Conservation (phyloP, 805 yeast species). For the Barnettozyma wickerhamii region DNA sequence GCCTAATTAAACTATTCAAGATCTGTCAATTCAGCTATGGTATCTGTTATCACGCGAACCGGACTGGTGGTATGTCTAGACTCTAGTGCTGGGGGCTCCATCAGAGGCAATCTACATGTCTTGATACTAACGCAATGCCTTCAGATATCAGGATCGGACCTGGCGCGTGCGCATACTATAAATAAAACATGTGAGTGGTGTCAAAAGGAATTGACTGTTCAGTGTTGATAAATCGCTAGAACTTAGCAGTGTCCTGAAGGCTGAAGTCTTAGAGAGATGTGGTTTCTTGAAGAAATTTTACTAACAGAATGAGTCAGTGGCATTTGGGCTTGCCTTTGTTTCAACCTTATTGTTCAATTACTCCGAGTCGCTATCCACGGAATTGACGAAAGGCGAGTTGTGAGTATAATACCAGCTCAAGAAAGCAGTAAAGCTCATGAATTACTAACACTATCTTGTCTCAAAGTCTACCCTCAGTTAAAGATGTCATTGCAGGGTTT, state of each 20-base stretch:
- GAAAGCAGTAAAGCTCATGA: too few species aligned
- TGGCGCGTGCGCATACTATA: conserved; percentile 4
- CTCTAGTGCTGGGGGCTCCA: too few species aligned
- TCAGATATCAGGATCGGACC: conserved; percentile 7
- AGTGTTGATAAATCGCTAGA: too few species aligned
- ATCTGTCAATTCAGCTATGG: too few species aligned
- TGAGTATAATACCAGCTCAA: too few species aligned
- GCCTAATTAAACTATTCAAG: too few species aligned
- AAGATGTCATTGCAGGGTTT: conserved; percentile 11
- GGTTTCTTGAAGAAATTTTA: neutral
- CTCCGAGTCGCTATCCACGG: conserved; percentile 9
- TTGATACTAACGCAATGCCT: neutral
- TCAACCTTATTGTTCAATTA: conserved; percentile 12
- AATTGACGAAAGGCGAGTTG: conserved; percentile 16
- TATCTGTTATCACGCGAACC: conserved; percentile 2
- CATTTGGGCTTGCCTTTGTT: conserved; percentile 9
- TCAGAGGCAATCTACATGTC: too few species aligned
- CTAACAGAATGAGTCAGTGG: conserved; percentile 3
- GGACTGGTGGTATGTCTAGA: conserved; percentile 2
- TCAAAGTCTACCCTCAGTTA: conserved; percentile 15
- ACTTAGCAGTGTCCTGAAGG: too few species aligned
- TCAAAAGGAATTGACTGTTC: too few species aligned
- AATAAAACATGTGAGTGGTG: conserved; percentile 10
- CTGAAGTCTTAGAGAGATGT: neutral
- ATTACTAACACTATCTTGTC: too few species aligned